Conservation (phyloP, 371 early-diverging fungal species). For the Mortierella polycephala region DNA sequence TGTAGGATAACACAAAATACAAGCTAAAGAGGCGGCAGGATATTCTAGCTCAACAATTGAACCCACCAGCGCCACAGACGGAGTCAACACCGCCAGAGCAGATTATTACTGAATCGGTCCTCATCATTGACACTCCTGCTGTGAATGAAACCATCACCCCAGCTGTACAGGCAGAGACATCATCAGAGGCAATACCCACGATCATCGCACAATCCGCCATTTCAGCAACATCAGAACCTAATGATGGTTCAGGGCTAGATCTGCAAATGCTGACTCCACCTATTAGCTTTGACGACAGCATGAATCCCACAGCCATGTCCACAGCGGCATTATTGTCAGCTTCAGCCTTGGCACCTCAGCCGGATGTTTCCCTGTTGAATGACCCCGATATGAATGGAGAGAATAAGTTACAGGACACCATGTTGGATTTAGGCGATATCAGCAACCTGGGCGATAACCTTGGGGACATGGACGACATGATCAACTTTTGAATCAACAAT, state of each 20-base stretch:
- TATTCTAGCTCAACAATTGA: conserved; percentile 17
- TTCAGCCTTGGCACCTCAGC: not conserved
- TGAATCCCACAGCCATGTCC: not conserved
- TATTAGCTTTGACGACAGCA: conserved; percentile 5
- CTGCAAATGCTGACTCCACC: conserved; percentile 38
- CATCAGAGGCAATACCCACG: not conserved
- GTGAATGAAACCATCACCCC: not conserved
- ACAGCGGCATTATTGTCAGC: conserved; percentile 15
- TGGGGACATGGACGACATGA: conserved; percentile 43
- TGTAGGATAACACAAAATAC: conserved; percentile 48
- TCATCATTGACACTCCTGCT: not conserved
- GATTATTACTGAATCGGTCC: not conserved
- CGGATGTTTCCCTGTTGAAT: conserved; percentile 12
- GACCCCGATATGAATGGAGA: conserved; percentile 11
- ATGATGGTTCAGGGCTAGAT: conserved; percentile 5
- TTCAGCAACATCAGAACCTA: conserved; percentile 4
- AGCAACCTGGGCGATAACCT: conserved; percentile 25
- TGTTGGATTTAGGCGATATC: conserved; percentile 36
- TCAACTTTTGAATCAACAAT: conserved; percentile 26
- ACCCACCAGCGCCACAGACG: conserved; percentile 14
- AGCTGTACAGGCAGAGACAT: not conserved
- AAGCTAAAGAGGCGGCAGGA: conserved; percentile 39
- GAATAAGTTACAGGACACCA: conserved; percentile 28
- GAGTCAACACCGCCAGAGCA: conserved; percentile 4
- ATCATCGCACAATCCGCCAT: not conserved